A percentile compares a stretch with the other conserved stretches of the same genome.
phyloP scores from a whole-genome alignment of 176 grass and related monocot species.

The Aegilops speltoides region DNA sequence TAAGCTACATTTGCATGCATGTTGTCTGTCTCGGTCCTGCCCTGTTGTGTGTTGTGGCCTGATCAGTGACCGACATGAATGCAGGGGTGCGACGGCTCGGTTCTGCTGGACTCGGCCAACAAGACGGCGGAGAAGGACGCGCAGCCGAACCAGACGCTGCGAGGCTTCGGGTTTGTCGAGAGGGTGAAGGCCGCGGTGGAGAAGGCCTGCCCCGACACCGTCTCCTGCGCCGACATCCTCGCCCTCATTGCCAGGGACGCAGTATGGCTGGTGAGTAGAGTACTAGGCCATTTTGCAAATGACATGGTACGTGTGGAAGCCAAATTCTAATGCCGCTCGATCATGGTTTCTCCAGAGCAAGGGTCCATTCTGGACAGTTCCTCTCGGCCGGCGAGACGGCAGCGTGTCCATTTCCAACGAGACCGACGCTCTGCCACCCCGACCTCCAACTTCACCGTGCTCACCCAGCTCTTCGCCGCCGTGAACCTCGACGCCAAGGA shows the following conservation, averaged over 20 bases:
- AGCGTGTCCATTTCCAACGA: no score
- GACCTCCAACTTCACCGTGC: conserved; percentile 46
- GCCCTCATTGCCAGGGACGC: conserved; percentile 68
- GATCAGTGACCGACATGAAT: not conserved
- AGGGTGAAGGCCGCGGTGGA: conserved; percentile 76
- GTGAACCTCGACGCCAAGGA: conserved; percentile 75
- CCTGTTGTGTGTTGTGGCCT: not conserved
- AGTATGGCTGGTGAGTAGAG: conserved; percentile 56
- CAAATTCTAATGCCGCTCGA: not conserved
- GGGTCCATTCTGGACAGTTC: conserved; percentile 70
- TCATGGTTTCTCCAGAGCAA: conserved; percentile 46
- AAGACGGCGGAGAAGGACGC: conserved; percentile 74
- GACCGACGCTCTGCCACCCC: conserved; percentile 3
- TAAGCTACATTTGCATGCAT: conserved; percentile 10
- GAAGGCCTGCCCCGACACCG: conserved; percentile 56
- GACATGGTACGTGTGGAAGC: not conserved
- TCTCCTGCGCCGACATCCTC: conserved; percentile 90
- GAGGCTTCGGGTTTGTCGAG: conserved; percentile 67
- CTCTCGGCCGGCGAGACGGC: not conserved
- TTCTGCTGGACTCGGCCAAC: conserved; percentile 53
- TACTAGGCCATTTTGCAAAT: not conserved
- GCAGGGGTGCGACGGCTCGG: conserved; percentile 86
- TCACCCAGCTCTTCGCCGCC: conserved; percentile 51
- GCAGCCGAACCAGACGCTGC: conserved; percentile 56
- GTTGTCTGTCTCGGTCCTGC: not conserved